Percentiles rank a stretch among this genome's conserved stretches.
Conservation (phyloP, 2,329 filamentous ascomycete genomes). For the Grosmannia serpens region DNA sequence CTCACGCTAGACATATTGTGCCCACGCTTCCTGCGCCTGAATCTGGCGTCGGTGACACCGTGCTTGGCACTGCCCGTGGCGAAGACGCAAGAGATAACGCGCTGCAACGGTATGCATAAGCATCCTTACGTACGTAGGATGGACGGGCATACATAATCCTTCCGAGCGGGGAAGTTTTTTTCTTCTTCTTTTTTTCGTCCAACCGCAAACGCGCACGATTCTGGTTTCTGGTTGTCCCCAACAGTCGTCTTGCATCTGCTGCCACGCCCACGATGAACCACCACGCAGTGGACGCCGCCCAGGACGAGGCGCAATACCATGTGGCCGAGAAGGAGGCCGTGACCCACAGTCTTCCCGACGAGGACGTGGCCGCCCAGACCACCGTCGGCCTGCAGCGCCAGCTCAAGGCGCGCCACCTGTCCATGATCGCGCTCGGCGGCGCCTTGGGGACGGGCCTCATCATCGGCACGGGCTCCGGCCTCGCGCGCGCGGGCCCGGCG, state of each 20-base stretch:
- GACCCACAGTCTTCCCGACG: background rate
- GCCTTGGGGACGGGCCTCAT: constrained; percentile 23
- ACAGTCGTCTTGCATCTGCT: no score
- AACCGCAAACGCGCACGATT: no score
- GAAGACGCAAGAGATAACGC: background rate
- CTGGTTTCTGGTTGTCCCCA: no score
- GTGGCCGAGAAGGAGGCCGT: background rate
- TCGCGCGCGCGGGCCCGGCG: constrained; percentile 34
- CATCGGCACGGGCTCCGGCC: constrained; percentile 37
- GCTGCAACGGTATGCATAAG: background rate
- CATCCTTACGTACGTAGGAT: background rate
- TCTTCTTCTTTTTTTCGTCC: background rate
- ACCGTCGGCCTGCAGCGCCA: background rate
- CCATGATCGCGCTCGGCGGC: constrained; percentile 5
- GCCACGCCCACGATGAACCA: background rate
- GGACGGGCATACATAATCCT: background rate
- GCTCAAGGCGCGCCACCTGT: background rate
- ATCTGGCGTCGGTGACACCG: background rate
- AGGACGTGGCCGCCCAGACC: background rate
- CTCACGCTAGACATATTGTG: background rate
- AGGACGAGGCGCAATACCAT: background rate
- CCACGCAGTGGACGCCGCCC: background rate
- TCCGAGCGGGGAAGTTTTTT: background rate
- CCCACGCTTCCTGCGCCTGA: background rate
- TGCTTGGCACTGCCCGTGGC: background rate